Percentiles rank a stretch among this genome's conserved stretches.
Evolutionary conservation across 2,329 filamentous ascomycete genomes (phyloP).

Genomic region (Colletotrichum cordylinicola): DNA sequence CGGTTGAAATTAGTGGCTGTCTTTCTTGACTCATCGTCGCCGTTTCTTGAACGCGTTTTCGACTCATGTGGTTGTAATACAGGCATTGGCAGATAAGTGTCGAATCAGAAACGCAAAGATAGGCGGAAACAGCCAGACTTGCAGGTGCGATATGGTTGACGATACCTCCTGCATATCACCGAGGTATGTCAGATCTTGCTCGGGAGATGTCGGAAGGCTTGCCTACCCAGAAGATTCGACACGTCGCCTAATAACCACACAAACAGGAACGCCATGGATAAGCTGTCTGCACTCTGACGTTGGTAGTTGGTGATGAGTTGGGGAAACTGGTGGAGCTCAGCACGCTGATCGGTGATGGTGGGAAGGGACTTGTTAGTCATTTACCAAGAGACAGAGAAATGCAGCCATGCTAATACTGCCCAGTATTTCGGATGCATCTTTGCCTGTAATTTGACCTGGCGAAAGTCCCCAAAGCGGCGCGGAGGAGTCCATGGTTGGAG

Average conservation of each 20-base stretch:
- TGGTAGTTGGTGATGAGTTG: constrained; percentile 7
- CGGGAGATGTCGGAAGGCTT: background rate
- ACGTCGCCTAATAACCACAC: constrained; percentile 5
- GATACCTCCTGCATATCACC: background rate
- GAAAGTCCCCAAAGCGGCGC: background rate
- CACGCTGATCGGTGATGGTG: too few species aligned
- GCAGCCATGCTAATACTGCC: constrained; percentile 17
- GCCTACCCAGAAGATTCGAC: background rate
- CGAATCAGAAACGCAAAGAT: constrained; percentile 7
- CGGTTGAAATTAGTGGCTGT: background rate
- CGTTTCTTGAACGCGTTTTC: background rate
- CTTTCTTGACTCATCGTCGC: background rate
- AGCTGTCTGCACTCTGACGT: constrained; percentile 4
- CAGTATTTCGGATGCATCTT: constrained; percentile 10
- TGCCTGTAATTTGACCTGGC: background rate
- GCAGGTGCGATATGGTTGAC: constrained; percentile 9
- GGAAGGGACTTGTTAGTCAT: background rate
- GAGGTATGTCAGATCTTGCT: background rate
- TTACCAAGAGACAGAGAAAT: constrained; percentile 11
- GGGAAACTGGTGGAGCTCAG: background rate
- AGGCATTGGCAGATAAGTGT: constrained; percentile 14
- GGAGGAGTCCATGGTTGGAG: background rate
- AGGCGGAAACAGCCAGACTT: background rate
- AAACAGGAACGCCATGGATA: constrained; percentile 12
- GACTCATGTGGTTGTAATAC: background rate